Base-by-base conservation (phyloP, 2,329 filamentous ascomycete species). In the Fusarium sororula region DNA sequence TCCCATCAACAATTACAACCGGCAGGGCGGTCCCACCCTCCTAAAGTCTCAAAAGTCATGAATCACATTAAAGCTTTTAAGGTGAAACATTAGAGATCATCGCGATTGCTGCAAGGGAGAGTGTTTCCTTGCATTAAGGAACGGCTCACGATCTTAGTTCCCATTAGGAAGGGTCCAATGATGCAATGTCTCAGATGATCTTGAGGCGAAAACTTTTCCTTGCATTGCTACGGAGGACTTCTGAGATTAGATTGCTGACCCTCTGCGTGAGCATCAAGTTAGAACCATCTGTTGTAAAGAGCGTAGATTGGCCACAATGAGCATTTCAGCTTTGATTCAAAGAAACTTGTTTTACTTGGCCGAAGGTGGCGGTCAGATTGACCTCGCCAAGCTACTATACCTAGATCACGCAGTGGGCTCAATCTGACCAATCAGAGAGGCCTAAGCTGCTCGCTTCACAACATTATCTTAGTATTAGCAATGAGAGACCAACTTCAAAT, bases 361-460 rank as follows among this genome's bases (percentile, higher is more conserved):
- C 44, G 1, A 15, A 47, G 24, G 18, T 47, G 44, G 13, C 18
- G 44, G 44, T 28, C 26, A 2, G 24, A 22, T 47, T 22, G 18
- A 22, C 18, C 9, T 47, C 28, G 0, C 24, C 3, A 22, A 28
- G 24, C 24, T 28, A 10, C 41, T 5, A 12, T 28, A 7, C 24
- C 41, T 5, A 22, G 42, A 45, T 20, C 17, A 26, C 2, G 18
- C 7, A 45, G 2, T 26, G 44, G 24, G 44, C 24, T 5, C 18
- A 10, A 7, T 3, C 4, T 10, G 13, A 3, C 12, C 8, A 11
- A 47, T 28, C 12, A 28, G 4, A 15, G 24, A 22, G 18, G 2
- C 12, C 18, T 22, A 2, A 0, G 9, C 13, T 28, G 7, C 6
- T 28, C 12, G 10, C 5, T 3, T 8, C 24, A 7, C 12, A 13